Base-by-base conservation (phyloP, 179 eudicot species). In the Silene coronaria region DNA sequence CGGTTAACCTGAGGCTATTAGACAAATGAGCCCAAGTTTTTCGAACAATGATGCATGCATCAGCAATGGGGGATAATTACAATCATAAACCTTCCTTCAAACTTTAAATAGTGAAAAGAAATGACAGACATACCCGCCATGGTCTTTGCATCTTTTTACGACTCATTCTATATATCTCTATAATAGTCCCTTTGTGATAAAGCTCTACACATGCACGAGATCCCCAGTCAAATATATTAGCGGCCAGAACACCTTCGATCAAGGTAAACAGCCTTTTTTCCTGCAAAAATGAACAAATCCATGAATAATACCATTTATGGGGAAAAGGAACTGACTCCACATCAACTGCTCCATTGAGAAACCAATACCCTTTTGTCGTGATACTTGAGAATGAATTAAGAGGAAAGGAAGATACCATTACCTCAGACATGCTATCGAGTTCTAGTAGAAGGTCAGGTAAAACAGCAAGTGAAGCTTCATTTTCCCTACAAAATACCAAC, bases 191-290 rank as follows among this genome's bases (percentile, higher is more conserved):
- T 80, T 92, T 83, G 80, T 91, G 92, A 84, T 95, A 95, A 76
- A 95, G 99, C 71, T 95, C 97, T 78, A 95, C 99, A 86, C 99
- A 92, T 22, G 99, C 99, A 71, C 97, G 97, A 32, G 97, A 92
- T 72, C 99, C 97, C 99, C 99, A 95, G 74, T 95, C 97, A 84
- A 95, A 95, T 51, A 95, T 95, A 84, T 95, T 95, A 63, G 99
- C 99, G 80, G 97, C 99, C 65, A 95, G 90, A 67, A 95, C 99
- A 21, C 99, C 97, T 85, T 95, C 99, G 34, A 95, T 91, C 79
- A 95, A 85, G 42, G 88, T 84, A 78, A 87, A 91, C 77, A 91
- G 76, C 80, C 97, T 89, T 76, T 84, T 81, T 57, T 92, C 97
- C 99, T 92, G 80, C 57, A 85, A 26, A 55, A 69, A 66, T 14